Conservation (phyloP, 257 asterid genomes). For the Lavandula angustifolia region DNA sequence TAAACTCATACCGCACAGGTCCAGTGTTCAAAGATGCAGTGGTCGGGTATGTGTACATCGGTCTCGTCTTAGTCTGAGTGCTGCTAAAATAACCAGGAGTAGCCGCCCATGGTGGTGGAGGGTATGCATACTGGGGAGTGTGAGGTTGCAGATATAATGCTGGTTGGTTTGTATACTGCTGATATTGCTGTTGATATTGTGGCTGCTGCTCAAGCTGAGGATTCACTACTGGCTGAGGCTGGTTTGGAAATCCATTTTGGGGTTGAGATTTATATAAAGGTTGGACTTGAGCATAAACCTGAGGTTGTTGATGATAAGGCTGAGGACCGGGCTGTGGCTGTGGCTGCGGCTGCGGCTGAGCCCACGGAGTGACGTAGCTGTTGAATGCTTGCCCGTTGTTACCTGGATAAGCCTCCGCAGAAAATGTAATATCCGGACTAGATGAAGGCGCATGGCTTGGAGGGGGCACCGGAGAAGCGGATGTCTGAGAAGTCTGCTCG, state of each 20-base stretch:
- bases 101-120: constrained; percentile 94
- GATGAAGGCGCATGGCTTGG: constrained; percentile 41
- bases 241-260: constrained; percentile 26
- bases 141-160: constrained; percentile 31
- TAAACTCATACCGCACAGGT: constrained; percentile 32
- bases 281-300: constrained; percentile 24
- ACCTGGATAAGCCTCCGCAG: constrained; percentile 45
- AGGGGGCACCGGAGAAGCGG: constrained; percentile 33
- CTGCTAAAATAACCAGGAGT: constrained; percentile 48
- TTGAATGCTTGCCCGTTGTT: constrained; percentile 47
- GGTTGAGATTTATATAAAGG: constrained; percentile 27
- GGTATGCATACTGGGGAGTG: constrained; percentile 35
- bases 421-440: constrained; percentile 34
- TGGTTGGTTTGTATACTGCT: constrained; percentile 31
- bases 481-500: constrained; percentile 46
- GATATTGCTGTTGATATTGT: constrained; percentile 31
- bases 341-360: constrained; percentile 43
- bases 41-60: constrained; percentile 18
- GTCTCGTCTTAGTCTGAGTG: constrained; percentile 37
- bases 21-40: constrained; percentile 29
- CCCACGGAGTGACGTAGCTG: constrained; percentile 90
- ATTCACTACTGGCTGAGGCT: constrained; percentile 2
- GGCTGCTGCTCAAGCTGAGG: constrained; percentile 38
- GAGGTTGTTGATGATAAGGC: constrained; percentile 25
- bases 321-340: no score